A percentile compares a stretch with the other conserved stretches of the same genome.
phyloP scores from a whole-genome alignment of 306 rosid genomes.

The Ormosia emarginata region DNA sequence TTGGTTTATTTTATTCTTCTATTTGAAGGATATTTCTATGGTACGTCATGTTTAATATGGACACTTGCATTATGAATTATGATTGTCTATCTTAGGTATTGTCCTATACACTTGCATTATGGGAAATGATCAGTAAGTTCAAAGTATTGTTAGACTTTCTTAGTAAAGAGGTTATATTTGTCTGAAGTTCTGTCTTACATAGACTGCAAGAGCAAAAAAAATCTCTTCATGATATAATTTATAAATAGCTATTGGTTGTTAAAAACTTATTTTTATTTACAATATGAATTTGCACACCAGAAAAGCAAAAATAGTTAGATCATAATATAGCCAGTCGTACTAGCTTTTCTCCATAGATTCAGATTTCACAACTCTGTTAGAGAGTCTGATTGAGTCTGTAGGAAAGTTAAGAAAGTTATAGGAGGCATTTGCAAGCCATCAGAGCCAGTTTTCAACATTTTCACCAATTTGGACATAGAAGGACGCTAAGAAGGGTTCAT shows the following conservation, averaged over 20 bases:
- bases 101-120: not conserved
- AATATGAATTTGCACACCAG: not conserved
- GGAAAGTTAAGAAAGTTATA: too few relatives aligned
- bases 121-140: not conserved
- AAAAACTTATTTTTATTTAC: not conserved
- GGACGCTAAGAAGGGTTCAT: too few relatives aligned
- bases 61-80: not conserved
- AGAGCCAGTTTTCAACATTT: too few relatives aligned
- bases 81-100: not conserved
- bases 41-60: not conserved
- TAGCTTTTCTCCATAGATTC: too few relatives aligned
- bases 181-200: not conserved
- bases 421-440: too few relatives aligned
- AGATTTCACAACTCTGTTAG: too few relatives aligned
- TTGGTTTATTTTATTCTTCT: not conserved
- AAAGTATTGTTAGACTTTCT: not conserved
- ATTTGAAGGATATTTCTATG: not conserved
- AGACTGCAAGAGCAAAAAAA: not conserved
- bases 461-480: too few relatives aligned
- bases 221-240: too few relatives aligned
- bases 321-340: too few relatives aligned
- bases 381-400: too few relatives aligned
- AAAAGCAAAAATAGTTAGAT: too few relatives aligned
- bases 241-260: not conserved
- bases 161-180: not conserved